Conservation (phyloP, 306 rosid species). For the Lupinus albus region DNA sequence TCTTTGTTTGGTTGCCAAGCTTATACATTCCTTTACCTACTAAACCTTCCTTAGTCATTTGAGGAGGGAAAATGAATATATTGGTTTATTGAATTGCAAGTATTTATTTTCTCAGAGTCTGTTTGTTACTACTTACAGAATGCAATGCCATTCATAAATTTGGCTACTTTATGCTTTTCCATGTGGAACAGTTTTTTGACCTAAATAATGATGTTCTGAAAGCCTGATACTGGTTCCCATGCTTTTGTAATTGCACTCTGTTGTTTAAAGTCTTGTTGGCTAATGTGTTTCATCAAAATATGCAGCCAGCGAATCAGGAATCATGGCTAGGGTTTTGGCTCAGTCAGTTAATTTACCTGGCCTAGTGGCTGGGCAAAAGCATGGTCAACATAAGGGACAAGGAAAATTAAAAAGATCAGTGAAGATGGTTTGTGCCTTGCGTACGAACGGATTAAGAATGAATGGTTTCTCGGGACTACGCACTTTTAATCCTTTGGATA, state of each 20-base stretch:
- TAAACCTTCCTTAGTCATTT: neutral
- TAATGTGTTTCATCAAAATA: conserved; percentile 20
- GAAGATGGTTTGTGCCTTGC: conserved; percentile 62
- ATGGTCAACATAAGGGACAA: conserved; percentile 59
- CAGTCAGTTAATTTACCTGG: conserved; percentile 80
- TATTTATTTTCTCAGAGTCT: conserved; percentile 1
- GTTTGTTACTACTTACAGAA: neutral
- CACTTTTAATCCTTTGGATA: conserved; percentile 64
- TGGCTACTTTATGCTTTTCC: neutral
- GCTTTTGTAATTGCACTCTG: neutral
- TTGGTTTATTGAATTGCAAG: conserved; percentile 2
- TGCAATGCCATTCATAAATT: conserved; percentile 17
- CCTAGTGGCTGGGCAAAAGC: conserved; percentile 53
- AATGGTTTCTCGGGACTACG: conserved; percentile 73
- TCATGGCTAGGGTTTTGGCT: conserved; percentile 85
- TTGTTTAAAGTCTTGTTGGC: conserved; percentile 24
- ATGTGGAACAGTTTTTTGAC: neutral
- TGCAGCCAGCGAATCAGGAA: conserved; percentile 44
- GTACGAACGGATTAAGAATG: conserved; percentile 58
- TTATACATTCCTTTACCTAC: neutral
- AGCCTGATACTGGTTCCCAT: too few relatives aligned
- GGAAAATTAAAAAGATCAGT: conserved; percentile 55
- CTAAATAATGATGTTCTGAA: too few relatives aligned
- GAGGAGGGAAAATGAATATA: neutral
- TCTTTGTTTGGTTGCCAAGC: neutral